Conservation (phyloP, 2,329 filamentous ascomycete species). For the Sporothrix euskadiensis region DNA sequence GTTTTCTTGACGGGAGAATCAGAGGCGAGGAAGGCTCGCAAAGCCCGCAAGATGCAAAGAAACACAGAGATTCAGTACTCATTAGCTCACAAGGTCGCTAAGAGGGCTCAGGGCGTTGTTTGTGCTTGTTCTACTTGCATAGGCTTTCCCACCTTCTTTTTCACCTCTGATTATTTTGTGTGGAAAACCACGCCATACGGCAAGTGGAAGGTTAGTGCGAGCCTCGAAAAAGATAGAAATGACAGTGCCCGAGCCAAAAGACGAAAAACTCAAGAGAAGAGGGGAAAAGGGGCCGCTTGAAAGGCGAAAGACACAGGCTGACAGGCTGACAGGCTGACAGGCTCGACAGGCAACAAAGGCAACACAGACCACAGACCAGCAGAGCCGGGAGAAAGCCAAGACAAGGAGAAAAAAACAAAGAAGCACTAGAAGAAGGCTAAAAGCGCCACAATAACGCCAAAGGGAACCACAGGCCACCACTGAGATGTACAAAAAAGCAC, state of each 20-base stretch:
- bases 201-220: neutral
- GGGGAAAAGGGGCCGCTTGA: neutral
- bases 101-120: neutral
- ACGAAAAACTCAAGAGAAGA: neutral
- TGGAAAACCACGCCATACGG: constrained; percentile 19
- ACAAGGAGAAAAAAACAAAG: neutral
- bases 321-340: too few relatives aligned
- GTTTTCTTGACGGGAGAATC: neutral
- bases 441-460: neutral
- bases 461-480: neutral
- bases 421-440: constrained; percentile 8
- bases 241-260: neutral
- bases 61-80: neutral
- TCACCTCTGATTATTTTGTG: neutral
- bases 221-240: neutral
- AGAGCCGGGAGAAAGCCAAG: neutral
- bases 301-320: neutral
- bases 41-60: neutral
- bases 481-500: neutral
- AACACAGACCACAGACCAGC: neutral
- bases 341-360: neutral
- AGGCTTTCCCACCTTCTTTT: neutral
- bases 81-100: neutral
- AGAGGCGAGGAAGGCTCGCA: neutral
- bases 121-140: neutral